phyloP scores from a whole-genome alignment of 2,329 filamentous ascomycete genomes.

The Curvularia sp. region DNA sequence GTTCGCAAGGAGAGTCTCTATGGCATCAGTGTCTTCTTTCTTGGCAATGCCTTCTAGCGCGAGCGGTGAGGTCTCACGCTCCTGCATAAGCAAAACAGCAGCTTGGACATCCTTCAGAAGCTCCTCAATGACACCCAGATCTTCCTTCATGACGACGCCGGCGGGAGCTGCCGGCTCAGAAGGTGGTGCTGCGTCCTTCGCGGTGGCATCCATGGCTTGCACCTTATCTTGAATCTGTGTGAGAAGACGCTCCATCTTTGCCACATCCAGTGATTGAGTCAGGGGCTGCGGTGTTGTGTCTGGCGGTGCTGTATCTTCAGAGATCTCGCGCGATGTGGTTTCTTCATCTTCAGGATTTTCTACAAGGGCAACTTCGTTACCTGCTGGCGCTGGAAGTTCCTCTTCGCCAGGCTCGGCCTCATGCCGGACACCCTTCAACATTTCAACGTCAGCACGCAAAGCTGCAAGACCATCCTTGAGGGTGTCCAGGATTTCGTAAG shows the following conservation, averaged over 20 bases:
- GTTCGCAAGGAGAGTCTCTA: constrained; percentile 88
- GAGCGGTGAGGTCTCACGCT: constrained; percentile 33
- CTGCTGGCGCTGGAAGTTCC: constrained; percentile 53
- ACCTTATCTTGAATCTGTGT: constrained; percentile 84
- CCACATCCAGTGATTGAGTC: constrained; percentile 65
- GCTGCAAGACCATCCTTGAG: constrained; percentile 81
- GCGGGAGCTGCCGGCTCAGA: constrained; percentile 38
- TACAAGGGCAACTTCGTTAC: constrained; percentile 60
- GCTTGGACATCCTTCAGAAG: constrained; percentile 65
- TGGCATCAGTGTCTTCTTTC: constrained; percentile 86
- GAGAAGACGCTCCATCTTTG: constrained; percentile 84
- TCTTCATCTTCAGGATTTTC: constrained; percentile 54
- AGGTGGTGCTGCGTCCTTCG: constrained; percentile 56
- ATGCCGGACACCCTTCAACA: constrained; percentile 65
- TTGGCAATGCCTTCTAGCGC: constrained; percentile 63
- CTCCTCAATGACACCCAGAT: constrained; percentile 58
- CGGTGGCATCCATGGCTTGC: constrained; percentile 71
- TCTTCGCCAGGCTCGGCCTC: constrained; percentile 50
- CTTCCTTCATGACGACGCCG: constrained; percentile 57
- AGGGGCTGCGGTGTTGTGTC: constrained; percentile 52
- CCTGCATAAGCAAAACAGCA: constrained; percentile 54
- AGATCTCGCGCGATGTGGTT: constrained; percentile 52
- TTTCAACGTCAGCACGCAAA: constrained; percentile 79
- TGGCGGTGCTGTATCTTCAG: constrained; percentile 51
- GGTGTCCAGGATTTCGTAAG: constrained; percentile 87